Evolutionary conservation across 371 early-diverging fungal genomes (phyloP).

Genomic region (Funneliformis caledonium): DNA sequence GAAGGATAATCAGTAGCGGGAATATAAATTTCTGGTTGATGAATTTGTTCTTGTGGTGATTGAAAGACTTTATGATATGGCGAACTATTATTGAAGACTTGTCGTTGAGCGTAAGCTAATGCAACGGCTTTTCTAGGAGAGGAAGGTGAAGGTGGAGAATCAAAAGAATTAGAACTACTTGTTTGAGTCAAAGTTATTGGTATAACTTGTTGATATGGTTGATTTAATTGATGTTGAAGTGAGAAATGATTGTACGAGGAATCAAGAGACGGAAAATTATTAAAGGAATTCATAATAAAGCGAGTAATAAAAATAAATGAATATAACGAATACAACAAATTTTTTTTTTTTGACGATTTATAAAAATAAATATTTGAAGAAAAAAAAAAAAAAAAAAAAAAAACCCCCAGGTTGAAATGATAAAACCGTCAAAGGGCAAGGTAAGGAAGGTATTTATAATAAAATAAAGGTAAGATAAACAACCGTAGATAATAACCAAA

Average conservation of each 20-base stretch:
- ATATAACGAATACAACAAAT: no score
- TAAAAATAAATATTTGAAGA: no score
- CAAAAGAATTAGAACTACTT: neutral
- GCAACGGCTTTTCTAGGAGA: neutral
- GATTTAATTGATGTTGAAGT: no score
- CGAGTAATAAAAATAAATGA: no score
- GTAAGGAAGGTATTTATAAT: neutral
- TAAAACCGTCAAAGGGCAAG: neutral
- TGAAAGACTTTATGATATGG: neutral
- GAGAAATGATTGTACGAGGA: neutral
- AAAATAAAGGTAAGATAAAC: neutral
- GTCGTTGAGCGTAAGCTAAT: neutral
- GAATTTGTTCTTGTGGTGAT: neutral
- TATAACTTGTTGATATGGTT: neutral
- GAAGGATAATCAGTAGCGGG: neutral
- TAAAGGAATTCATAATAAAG: neutral
- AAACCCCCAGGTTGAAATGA: no score
- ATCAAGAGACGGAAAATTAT: neutral
- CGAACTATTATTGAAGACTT: neutral
- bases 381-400: no score
- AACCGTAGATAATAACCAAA: neutral
- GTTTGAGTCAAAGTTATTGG: neutral
- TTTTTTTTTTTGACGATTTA: no score
- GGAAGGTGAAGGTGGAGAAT: neutral
- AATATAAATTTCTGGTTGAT: neutral